A percentile compares a stretch with the other conserved stretches of the same genome.
Conservation (phyloP, 2,329 filamentous ascomycete genomes). For the Fusarium sororula region DNA sequence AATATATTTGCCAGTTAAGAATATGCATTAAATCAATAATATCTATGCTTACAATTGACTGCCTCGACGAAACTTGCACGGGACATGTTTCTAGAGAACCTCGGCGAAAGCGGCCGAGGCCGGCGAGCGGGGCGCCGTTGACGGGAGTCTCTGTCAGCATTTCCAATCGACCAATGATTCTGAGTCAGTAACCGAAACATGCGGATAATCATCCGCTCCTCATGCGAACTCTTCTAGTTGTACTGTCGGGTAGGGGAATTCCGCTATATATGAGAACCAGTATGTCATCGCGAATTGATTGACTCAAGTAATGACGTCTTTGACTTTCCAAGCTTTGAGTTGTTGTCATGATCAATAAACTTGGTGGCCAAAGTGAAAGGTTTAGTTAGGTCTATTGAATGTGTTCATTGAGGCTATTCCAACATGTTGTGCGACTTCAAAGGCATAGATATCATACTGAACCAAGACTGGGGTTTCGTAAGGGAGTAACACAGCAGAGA, state of each 20-base stretch:
- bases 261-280: background rate
- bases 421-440: background rate
- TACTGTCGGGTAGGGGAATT: conserved; percentile 4
- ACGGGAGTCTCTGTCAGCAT: conserved; percentile 29
- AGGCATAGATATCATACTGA: fast-evolving
- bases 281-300: background rate
- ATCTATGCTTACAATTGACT: background rate
- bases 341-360: background rate
- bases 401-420: background rate
- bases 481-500: fast-evolving
- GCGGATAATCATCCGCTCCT: conserved; percentile 10
- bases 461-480: fast-evolving
- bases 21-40: background rate
- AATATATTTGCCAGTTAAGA: too few relatives aligned
- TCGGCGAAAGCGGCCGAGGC: conserved; percentile 36
- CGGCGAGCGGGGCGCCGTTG: conserved; percentile 25
- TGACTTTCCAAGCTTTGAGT: background rate
- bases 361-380: background rate
- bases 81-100: conserved; percentile 20
- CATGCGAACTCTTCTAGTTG: background rate
- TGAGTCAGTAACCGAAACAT: conserved; percentile 21
- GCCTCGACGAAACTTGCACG: background rate
- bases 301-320: background rate
- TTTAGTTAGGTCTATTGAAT: fast-evolving
- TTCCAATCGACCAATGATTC: conserved; percentile 30